Base-by-base conservation (phyloP, 2,329 filamentous ascomycete genomes). In the Apiospora malaysiana region DNA sequence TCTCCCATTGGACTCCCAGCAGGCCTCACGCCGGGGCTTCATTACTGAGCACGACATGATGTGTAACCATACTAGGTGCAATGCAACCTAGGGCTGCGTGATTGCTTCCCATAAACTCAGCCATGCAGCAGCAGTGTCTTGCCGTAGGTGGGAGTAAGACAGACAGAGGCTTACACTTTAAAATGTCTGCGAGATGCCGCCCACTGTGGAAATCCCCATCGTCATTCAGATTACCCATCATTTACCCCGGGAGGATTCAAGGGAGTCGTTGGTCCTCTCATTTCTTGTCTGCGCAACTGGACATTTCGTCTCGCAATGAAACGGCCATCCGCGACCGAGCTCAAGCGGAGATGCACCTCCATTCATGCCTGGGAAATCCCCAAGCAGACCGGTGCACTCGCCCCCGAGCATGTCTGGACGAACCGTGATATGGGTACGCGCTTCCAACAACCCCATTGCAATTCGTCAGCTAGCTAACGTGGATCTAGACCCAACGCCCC, bases 371-470 rank as follows among this genome's bases (percentile, higher is more conserved):
- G 85, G 85, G 78, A 85, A 72, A 78, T 87, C 43, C 84, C 83
- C 9, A 86, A 85, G 78, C 83, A 85, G 75, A 81, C 82, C 6
- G 83, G 83, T 9, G 81, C 84, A 10, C 78, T 86, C 46, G 85
- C 85, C 18, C 84, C 84, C 1, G 78, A 81, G 18, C 75, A 85
- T 74, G 81, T 85, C 40, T 85, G 83, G 83, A 78, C 76, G 23
- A 75, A 82, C 77, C 70, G 77, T 68, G 76, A 80, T 69, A 81
- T 77, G 77, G 78, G 76, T 78, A 76, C 69, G 71, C 72, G 73
- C 14, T 42, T 68, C 59, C 40, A n/a, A 68, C 46, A 65, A 25
- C 40, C 59, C 1, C 68, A 72, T 8, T 14, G 51, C 56, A 2
- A 49, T 37, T 66, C 7, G 68, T 37, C 73, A 68, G 46, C 72